These are phyloP conservation scores for Populus hybrid DNA, from an alignment of 441 rosid species.

Conservation along the genomic window DNA sequence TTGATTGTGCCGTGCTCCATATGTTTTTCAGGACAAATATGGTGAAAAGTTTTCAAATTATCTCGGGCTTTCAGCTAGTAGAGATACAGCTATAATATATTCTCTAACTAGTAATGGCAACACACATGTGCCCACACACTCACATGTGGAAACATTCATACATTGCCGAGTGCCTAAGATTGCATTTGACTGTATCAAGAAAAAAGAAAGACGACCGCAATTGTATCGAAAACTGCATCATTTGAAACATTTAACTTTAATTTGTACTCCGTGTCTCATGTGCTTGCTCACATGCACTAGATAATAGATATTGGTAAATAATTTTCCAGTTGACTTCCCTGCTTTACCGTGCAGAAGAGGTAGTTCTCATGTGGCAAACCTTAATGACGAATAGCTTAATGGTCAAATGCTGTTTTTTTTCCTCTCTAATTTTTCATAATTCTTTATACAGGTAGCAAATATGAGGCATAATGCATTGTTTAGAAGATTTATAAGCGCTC, in stretches of 20 bases:
- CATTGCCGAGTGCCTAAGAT: neutral
- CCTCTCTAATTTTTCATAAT: neutral
- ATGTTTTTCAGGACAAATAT: slow-evolving; percentile 2
- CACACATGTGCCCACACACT: neutral
- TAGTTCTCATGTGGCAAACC: slow-evolving; percentile 30
- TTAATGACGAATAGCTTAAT: neutral
- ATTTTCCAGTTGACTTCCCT: slow-evolving; percentile 69
- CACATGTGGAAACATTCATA: neutral
- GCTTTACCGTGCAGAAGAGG: slow-evolving; percentile 99
- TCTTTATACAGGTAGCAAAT: slow-evolving; percentile 71
- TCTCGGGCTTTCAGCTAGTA: neutral
- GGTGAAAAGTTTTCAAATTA: neutral
- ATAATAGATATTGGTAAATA: slow-evolving; percentile 15
- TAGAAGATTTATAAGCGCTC: slow-evolving; percentile 97
- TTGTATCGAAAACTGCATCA: neutral
- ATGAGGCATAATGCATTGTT: slow-evolving; percentile 93
- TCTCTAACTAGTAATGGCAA: neutral
- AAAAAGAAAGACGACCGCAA: neutral
- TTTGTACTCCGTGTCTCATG: neutral
- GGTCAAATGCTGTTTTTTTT: neutral
- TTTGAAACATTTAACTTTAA: neutral
- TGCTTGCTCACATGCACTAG: neutral
- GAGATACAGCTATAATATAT: neutral
- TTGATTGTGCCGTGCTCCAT: neutral
- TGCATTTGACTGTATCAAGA: neutral